phyloP scores from a whole-genome alignment of 768 basidiomycete species.

The Tricholoma terreum region DNA sequence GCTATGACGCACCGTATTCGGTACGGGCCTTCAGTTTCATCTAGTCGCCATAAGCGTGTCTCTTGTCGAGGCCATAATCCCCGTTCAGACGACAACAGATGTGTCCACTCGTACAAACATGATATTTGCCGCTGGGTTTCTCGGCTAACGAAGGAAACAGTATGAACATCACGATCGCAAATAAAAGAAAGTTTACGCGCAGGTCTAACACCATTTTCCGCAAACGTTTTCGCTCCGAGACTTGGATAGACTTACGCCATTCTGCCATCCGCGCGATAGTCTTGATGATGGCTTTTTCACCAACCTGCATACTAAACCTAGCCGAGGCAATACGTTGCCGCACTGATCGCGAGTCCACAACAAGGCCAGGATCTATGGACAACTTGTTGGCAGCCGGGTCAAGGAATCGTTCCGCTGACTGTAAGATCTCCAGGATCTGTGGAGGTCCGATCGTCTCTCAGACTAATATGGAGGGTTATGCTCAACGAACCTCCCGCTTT shows the following conservation, averaged over 20 bases:
- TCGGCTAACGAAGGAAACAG: conserved; percentile 43
- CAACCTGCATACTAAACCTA: conserved; percentile 59
- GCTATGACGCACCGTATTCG: conserved; percentile 62
- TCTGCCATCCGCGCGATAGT: conserved; percentile 61
- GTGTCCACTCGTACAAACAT: conserved; percentile 56
- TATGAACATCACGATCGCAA: neutral
- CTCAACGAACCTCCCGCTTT: conserved; percentile 61
- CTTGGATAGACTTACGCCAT: conserved; percentile 69
- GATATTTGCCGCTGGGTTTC: conserved; percentile 74
- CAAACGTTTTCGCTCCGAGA: conserved; percentile 68
- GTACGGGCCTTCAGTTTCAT: conserved; percentile 90
- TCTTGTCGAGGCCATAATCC: conserved; percentile 74
- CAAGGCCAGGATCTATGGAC: conserved; percentile 50
- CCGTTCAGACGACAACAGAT: conserved; percentile 66
- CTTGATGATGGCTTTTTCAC: conserved; percentile 61
- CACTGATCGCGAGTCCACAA: conserved; percentile 50
- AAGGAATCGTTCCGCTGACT: conserved; percentile 49
- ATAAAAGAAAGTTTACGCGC: conserved; percentile 37
- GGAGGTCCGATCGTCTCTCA: conserved; percentile 4
- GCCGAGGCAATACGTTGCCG: conserved; percentile 53
- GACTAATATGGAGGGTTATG: neutral
- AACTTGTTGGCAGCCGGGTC: conserved; percentile 48
- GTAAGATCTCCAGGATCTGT: conserved; percentile 58
- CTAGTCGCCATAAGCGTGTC: conserved; percentile 66
- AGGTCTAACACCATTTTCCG: conserved; percentile 71